Evolutionary conservation across 2,329 filamentous ascomycete genomes (phyloP).

Genomic region (Leptographium wingfieldii): DNA sequence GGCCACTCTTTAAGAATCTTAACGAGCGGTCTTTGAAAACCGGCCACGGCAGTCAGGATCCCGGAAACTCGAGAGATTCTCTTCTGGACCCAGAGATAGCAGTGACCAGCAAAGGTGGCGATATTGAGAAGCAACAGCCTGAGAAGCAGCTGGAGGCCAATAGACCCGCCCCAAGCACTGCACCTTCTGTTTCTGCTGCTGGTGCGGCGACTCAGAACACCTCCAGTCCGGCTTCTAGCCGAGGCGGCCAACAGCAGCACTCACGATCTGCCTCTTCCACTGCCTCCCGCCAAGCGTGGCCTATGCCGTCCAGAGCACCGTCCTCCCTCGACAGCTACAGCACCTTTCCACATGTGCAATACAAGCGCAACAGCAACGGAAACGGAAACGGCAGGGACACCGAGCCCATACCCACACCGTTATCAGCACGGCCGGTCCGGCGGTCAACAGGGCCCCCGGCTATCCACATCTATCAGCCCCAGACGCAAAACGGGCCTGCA

Average conservation of each 20-base stretch:
- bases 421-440: not conserved
- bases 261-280: not conserved
- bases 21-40: no score
- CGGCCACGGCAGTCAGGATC: not conserved
- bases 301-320: not conserved
- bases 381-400: not conserved
- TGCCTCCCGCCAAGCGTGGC: not conserved
- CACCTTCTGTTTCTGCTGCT: not conserved
- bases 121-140: not conserved
- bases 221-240: not conserved
- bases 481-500: no score
- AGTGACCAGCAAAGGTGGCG: not conserved
- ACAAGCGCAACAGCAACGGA: not conserved
- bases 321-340: conserved; percentile 6
- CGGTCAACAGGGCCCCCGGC: not conserved
- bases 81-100: not conserved
- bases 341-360: conserved; percentile 2
- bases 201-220: not conserved
- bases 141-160: not conserved
- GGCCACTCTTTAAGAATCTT: not conserved
- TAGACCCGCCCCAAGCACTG: not conserved
- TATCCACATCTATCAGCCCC: not conserved
- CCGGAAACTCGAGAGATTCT: not conserved
- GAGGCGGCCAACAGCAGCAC: not conserved
- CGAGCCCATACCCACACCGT: not conserved